phyloP scores from a whole-genome alignment of 2,329 filamentous ascomycete species.

The Exophiala aquamarina region DNA sequence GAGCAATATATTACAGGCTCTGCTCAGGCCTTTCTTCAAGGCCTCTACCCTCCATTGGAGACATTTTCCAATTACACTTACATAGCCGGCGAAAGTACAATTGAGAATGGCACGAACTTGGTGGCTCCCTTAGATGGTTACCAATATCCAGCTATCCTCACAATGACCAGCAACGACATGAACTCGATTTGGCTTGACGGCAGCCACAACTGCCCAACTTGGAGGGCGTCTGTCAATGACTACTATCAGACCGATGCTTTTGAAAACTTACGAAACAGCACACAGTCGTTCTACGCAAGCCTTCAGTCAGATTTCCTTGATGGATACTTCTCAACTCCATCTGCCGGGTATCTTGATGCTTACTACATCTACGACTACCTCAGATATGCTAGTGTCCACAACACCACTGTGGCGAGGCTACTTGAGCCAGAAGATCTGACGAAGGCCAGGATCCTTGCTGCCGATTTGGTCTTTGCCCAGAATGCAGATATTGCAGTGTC shows the following conservation, averaged over 20 bases:
- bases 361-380: slow-evolving; percentile 58
- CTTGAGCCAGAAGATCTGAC: slow-evolving; percentile 34
- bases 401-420: slow-evolving; percentile 40
- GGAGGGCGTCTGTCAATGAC: slow-evolving; percentile 36
- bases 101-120: slow-evolving; percentile 50
- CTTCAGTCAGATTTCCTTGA: slow-evolving; percentile 46
- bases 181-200: slow-evolving; percentile 53
- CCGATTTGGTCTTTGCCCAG: slow-evolving; percentile 48
- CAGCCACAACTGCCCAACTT: slow-evolving; percentile 43
- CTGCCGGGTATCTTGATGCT: slow-evolving; percentile 53
- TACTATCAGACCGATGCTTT: slow-evolving; percentile 47
- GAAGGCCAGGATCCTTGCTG: slow-evolving; percentile 40
- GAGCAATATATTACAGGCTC: slow-evolving; percentile 51
- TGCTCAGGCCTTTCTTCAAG: slow-evolving; percentile 62
- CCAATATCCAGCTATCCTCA: slow-evolving; percentile 55
- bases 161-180: slow-evolving; percentile 46
- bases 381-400: slow-evolving; percentile 55
- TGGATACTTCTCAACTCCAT: slow-evolving; percentile 38
- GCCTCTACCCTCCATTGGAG: slow-evolving; percentile 55
- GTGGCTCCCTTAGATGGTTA: slow-evolving; percentile 56
- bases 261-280: slow-evolving; percentile 37
- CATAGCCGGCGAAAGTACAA: slow-evolving; percentile 38
- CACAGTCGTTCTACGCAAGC: slow-evolving; percentile 46
- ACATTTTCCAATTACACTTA: slow-evolving; percentile 35
- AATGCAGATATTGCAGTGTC: slow-evolving; percentile 35